phyloP scores from a whole-genome alignment of 352 stramenopile species.

The Salisapilia sapeloensis region DNA sequence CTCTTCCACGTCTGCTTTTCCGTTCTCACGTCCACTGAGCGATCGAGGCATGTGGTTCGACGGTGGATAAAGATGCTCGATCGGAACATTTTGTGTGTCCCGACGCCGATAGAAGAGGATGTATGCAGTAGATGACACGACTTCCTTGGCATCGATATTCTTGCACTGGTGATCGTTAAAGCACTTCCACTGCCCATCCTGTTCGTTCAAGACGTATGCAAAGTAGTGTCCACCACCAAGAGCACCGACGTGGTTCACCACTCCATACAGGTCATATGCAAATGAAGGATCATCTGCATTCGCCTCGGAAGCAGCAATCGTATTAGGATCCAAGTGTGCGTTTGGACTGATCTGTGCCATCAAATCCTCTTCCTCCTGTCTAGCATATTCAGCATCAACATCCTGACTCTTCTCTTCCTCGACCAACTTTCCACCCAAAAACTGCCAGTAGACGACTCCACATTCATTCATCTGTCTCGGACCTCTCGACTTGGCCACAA shows the following conservation, averaged over 20 bases:
- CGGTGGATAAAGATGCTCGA: constrained; percentile 66
- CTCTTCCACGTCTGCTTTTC: constrained; percentile 11
- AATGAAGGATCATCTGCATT: no score
- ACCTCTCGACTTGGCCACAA: constrained; percentile 46
- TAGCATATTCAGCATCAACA: constrained; percentile 3
- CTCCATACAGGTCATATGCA: constrained; percentile 93
- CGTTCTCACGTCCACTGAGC: constrained; percentile 5
- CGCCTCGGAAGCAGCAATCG: no score
- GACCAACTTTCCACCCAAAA: constrained; percentile 57
- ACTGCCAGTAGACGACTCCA: constrained; percentile 49
- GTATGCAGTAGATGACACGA: constrained; percentile 77
- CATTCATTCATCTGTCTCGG: constrained; percentile 21
- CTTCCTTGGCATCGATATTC: constrained; percentile 75
- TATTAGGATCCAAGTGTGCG: no score
- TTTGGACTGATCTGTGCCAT: no score
- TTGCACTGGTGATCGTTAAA: constrained; percentile 94
- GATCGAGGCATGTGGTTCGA: constrained; percentile 11
- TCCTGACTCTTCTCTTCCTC: constrained; percentile 1
- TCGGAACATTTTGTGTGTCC: constrained; percentile 37
- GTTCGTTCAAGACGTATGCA: constrained; percentile 63
- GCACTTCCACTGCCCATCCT: constrained; percentile 92
- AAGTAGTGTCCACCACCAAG: constrained; percentile 94
- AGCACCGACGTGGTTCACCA: constrained; percentile 95
- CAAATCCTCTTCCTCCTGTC: no score
- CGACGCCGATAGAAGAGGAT: constrained; percentile 83